Base-by-base conservation (phyloP, 371 early-diverging fungal species). In the Mucor irregularis region DNA sequence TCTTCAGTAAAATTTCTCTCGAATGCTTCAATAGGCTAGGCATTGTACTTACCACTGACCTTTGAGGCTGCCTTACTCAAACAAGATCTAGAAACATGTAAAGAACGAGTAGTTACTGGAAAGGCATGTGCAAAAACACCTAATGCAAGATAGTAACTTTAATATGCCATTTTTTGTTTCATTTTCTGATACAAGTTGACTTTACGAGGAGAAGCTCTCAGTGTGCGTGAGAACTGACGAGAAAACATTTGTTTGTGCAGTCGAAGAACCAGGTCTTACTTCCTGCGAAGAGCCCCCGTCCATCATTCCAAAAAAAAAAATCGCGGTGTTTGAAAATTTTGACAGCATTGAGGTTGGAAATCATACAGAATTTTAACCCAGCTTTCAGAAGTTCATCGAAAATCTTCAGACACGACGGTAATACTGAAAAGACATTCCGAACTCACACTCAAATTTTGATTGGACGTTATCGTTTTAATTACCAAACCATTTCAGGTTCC, bases 121-220 rank as follows among this genome's bases (percentile, higher is more conserved):
- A 33, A 22, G 1, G 28, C 37, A 5, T 45, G 45, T n/a, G 25
- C 3, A 7, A 50, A 29, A 26, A 16, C 22, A 30, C 51, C 58
- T 58, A 45, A 22, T 22, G 17, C 10, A 40, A 19, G 24, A 31
- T 13, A 26, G 13, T 4, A 34, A 29, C 4, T 16, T n/a, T 21
- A n/a, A 2, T 49, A 17, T 31, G n/a, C 7, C 10, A 16, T 2
- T 21, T 21, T 39, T 6, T 3, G 9, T 17, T 19, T 39, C 9
- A 14, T n/a, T 3, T 9, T 21, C 17, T 19, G 40, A 29, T 22
- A n/a, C 22, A 38, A 16, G 13, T 19, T 4, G 10, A 30, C 17
- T 49, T 49, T 56, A 58, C 58, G 46, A 45, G 44, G 38, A 38
- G 35, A 45, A 14, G 37, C 19, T 13, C 37, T 50, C 13, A 58